Percentiles rank a stretch among this genome's conserved stretches.
phyloP scores from a whole-genome alignment of 2,329 filamentous ascomycete genomes.

The Cladosporium sp. region DNA sequence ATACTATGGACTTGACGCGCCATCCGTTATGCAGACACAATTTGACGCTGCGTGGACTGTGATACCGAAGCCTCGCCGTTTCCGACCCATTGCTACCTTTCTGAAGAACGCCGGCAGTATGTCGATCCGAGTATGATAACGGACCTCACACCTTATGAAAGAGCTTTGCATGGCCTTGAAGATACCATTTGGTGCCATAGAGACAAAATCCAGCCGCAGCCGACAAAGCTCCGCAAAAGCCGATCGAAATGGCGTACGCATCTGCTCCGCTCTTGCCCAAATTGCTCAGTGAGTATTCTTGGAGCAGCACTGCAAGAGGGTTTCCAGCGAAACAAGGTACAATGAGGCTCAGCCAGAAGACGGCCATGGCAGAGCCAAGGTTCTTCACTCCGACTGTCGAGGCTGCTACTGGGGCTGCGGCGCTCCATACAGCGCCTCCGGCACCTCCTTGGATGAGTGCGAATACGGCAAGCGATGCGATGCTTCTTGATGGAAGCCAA shows the following conservation, averaged over 20 bases:
- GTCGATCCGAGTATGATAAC: no score
- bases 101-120: no score
- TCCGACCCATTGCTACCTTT: no score
- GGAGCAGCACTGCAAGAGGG: slow-evolving; percentile 1
- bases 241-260: slow-evolving; percentile 4
- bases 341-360: slow-evolving; percentile 6
- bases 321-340: neutral
- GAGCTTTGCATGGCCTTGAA: neutral
- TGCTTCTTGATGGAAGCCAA: slow-evolving; percentile 2
- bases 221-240: slow-evolving; percentile 5
- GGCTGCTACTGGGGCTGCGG: neutral
- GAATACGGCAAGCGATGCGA: neutral
- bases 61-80: no score
- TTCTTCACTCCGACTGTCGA: slow-evolving; percentile 2
- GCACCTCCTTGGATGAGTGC: slow-evolving; percentile 2
- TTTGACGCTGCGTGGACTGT: no score
- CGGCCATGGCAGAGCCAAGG: slow-evolving; percentile 3
- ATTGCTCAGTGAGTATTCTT: neutral
- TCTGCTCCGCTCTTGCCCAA: neutral
- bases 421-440: slow-evolving; percentile 4
- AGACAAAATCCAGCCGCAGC: neutral
- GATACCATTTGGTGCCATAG: slow-evolving; percentile 1
- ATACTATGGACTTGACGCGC: no score
- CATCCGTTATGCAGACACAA: no score
- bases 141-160: no score